Evolutionary conservation across 2,329 filamentous ascomycete species (phyloP), one percentile per base, ranked within the genome.

Genomic region (Claviceps cyperi): DNA sequence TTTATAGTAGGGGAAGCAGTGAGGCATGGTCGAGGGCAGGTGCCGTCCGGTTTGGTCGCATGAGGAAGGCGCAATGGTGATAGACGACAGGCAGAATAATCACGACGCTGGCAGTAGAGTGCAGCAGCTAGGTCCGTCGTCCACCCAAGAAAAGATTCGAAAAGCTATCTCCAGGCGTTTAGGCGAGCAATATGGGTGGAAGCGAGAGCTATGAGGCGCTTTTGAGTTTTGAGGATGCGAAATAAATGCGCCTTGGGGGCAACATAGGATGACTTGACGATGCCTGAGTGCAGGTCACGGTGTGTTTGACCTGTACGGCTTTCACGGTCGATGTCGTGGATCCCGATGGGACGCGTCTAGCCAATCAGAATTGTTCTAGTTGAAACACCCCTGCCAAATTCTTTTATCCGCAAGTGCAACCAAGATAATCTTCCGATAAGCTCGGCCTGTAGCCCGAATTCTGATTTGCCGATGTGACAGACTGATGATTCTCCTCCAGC

Each of bases 331-430:
- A 13, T 36, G 28, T 14, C 19, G 43, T 51, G 52, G 51, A 36
- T 49, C 50, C 35, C 0, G n/a, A 19, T 21, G 17, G 15, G 22
- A 1, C 15, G n/a, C n/a, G 19, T 36, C 35, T 22, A 19, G 24
- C 52, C 52, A 54, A 49, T 52, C 43, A 49, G 9, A 9, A 36
- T 21, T 57, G 60, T 50, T 62, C 62, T 62, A 62, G 6, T 24
- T 53, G 40, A 22, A 3, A 22, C 47, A 40, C 40, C 50, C 56
- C 56, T 55, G 52, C 52, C 50, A 54, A 54, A 51, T 54, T 53
- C 51, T 60, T 63, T 65, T 62, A 64, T 64, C 62, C 62, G 62
- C 28, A n/a, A n/a, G n/a, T n/a, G n/a, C n/a, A n/a, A 32, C 28
- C 46, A 22, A 13, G 22, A 41, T 35, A 43, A 48, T 14, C 17